Evolutionary conservation across 306 rosid species (phyloP).

Genomic region (Fragaria iinumae): DNA sequence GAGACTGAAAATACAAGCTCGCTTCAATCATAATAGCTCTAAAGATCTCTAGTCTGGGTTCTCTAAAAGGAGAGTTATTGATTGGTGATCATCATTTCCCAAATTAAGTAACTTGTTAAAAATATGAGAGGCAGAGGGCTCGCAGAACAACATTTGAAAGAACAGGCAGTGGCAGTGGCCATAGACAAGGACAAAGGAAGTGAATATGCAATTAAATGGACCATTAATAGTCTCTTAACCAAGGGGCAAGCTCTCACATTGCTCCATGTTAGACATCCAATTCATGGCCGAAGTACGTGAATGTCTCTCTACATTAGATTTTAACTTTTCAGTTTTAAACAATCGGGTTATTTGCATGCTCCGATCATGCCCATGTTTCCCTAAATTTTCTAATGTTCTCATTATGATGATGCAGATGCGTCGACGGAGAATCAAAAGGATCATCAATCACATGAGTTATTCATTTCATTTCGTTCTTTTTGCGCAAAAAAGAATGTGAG

Average conservation of each 20-base stretch:
- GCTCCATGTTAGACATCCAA: conserved; percentile 59
- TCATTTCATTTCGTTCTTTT: conserved; percentile 70
- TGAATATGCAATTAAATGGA: conserved; percentile 83
- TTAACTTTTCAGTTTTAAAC: background rate
- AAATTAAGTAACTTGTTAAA: background rate
- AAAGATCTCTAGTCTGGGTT: background rate
- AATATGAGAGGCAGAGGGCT: background rate
- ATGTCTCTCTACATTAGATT: background rate
- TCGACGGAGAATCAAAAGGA: conserved; percentile 43
- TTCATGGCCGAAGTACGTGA: conserved; percentile 36
- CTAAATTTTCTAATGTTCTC: background rate
- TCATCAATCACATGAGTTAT: conserved; percentile 58
- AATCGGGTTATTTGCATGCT: background rate
- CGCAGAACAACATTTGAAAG: conserved; percentile 17
- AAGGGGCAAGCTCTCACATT: conserved; percentile 59
- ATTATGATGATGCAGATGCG: conserved; percentile 40
- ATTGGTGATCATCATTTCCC: background rate
- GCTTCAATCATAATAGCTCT: background rate
- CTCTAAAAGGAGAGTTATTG: background rate
- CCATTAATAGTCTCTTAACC: conserved; percentile 65
- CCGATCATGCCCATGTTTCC: background rate
- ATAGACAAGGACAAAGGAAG: conserved; percentile 80
- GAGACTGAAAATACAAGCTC: too few relatives aligned
- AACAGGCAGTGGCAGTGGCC: conserved; percentile 66
- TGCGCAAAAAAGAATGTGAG: conserved; percentile 74